Evolutionary conservation across 139 green algal species (phyloP), one percentile per base, ranked within the genome.

Genomic region (Haematococcus lacustris): DNA sequence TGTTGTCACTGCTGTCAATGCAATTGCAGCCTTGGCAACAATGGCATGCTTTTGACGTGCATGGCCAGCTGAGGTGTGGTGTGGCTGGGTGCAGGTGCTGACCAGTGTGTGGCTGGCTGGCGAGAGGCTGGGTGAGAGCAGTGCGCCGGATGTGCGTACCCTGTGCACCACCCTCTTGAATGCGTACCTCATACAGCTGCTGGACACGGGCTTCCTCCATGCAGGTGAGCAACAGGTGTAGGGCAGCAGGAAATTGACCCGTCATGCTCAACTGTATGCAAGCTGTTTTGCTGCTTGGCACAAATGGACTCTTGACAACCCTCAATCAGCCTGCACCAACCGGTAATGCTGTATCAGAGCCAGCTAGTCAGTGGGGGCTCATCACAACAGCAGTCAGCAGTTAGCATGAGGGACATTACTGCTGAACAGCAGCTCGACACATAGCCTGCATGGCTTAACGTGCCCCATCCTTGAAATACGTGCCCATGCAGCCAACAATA

Each of bases 151-250:
- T 73, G 85, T 95, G 37, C 79, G 84, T 5, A 73, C 83, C 80
- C 85, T 95, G 67, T 93, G 87, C 85, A 87, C 75, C 77, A 95
- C 88, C 5, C 81, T 96, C 73, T 82, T 96, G 23, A 93, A 90
- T 61, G 84, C 79, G 53, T 97, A 97, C 87, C 86, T 97, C 35
- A 88, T 92, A 9, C 43, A 53, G 43, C 43, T 53, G 43, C 43
- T 90, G 57, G 89, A 94, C 69, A 95, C 90, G 0, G 92, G 91
- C 30, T 82, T 93, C 63, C 87, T 98, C 73, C 92, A 97, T 78
- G 91, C 93, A 1, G 93, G 97, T 80, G 89, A 90, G 23, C 92
- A 85, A 63, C 79, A 75, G 1, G 71, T 62, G 39, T 53, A 71
- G 53, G 26, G 53, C 53, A 57, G 47, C 13, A 21, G 47, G 13